Conservation (phyloP, 2,329 filamentous ascomycete species). For the Epichloe bromicola region DNA sequence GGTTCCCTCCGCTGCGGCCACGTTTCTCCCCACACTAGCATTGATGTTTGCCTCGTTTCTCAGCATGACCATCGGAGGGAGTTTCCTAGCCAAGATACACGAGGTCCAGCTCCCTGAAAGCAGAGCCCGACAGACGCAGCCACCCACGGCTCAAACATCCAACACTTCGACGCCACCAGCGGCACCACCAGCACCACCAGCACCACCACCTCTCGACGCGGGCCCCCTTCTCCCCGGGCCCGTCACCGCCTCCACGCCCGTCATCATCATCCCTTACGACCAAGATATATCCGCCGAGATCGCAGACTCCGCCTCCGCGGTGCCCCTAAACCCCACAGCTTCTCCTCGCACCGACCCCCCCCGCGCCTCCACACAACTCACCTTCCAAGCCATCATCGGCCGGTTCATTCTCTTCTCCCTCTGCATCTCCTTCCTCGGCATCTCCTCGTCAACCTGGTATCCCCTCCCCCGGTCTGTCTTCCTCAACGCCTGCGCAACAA, state of each 20-base stretch:
- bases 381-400: conserved; percentile 43
- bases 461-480: conserved; percentile 40
- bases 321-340: conserved; percentile 14
- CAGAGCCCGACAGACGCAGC: conserved; percentile 32
- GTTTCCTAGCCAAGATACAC: conserved; percentile 47
- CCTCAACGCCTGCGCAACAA: conserved; percentile 51
- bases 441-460: conserved; percentile 50
- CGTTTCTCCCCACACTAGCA: conserved; percentile 42
- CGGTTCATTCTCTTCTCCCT: conserved; percentile 44
- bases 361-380: conserved; percentile 15
- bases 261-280: conserved; percentile 50
- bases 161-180: neutral
- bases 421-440: conserved; percentile 42
- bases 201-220: conserved; percentile 10
- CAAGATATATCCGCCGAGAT: conserved; percentile 52
- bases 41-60: conserved; percentile 39
- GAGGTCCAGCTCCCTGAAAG: conserved; percentile 43
- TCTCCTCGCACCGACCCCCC: conserved; percentile 15
- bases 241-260: conserved; percentile 29
- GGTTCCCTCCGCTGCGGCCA: conserved; percentile 42
- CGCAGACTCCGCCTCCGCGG: conserved; percentile 26
- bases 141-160: neutral
- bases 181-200: neutral
- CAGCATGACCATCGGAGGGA: conserved; percentile 42
- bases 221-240: conserved; percentile 25